Conservation (phyloP, 2,329 filamentous ascomycete species). For the Neofusicoccum ribis region DNA sequence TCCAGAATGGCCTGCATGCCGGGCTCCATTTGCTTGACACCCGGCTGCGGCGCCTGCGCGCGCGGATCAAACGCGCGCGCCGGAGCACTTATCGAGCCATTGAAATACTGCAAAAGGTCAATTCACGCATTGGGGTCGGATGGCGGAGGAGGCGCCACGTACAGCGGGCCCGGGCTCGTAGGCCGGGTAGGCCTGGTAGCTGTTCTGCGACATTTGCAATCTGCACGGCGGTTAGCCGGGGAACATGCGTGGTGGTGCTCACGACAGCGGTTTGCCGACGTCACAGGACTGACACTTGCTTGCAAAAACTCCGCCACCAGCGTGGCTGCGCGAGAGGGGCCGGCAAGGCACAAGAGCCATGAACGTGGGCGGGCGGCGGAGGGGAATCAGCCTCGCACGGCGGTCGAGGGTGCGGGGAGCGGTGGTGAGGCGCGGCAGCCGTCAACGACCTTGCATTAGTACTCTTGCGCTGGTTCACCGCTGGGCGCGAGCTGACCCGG, state of each 20-base stretch:
- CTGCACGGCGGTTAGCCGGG: neutral
- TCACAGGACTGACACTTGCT: neutral
- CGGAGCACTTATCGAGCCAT: neutral
- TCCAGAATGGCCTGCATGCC: slow-evolving; percentile 1
- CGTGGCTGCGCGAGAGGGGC: neutral
- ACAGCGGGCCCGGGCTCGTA: neutral
- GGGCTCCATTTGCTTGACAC: slow-evolving; percentile 1
- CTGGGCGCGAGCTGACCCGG: neutral
- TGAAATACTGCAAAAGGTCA: slow-evolving; percentile 11
- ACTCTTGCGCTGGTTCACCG: slow-evolving; percentile 6
- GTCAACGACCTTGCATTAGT: slow-evolving; percentile 7
- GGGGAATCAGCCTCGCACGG: slow-evolving; percentile 5
- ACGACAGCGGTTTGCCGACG: neutral
- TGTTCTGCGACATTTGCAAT: slow-evolving; percentile 6
- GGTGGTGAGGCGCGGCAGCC: neutral
- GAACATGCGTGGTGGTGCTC: neutral
- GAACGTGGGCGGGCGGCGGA: neutral
- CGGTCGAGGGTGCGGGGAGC: slow-evolving; percentile 10
- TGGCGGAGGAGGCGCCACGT: neutral
- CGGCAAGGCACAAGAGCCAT: neutral
- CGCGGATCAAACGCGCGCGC: neutral
- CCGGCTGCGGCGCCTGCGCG: neutral
- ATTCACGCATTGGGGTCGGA: neutral
- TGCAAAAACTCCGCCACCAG: neutral
- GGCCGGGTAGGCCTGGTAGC: neutral